Conservation (phyloP, 192 early-diverging fungal species). For the Phycomyces nitens region DNA sequence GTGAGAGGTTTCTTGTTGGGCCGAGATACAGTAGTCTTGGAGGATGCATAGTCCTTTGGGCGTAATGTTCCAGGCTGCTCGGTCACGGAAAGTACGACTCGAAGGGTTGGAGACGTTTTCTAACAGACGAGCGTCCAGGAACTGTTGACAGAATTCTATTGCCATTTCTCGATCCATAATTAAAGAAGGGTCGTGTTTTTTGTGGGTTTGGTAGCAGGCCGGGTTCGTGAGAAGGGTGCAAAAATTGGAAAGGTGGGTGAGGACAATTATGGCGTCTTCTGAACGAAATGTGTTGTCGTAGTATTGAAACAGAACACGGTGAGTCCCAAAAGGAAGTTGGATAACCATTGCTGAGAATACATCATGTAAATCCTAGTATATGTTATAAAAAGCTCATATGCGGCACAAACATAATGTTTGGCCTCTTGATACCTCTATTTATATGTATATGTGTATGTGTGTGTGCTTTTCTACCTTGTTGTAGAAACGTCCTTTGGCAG, state of each 20-base stretch:
- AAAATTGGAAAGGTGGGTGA: constrained; percentile 35
- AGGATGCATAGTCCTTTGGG: constrained; percentile 45
- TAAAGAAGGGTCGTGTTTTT: constrained; percentile 35
- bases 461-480: too few species aligned
- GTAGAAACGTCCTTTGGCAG: too few species aligned
- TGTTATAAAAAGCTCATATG: too few species aligned
- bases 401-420: too few species aligned
- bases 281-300: constrained; percentile 49
- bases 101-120: constrained; percentile 36
- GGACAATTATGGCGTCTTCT: constrained; percentile 41
- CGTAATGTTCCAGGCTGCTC: constrained; percentile 39
- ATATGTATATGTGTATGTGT: too few species aligned
- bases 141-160: constrained; percentile 41
- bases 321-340: constrained; percentile 41
- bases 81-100: constrained; percentile 41
- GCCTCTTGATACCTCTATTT: too few species aligned
- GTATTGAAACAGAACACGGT: constrained; percentile 40
- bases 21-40: not conserved
- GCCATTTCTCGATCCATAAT: constrained; percentile 48
- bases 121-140: constrained; percentile 49
- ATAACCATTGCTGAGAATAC: constrained; percentile 48
- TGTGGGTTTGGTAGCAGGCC: constrained; percentile 35
- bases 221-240: constrained; percentile 29
- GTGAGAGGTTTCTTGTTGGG: too few species aligned
- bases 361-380: constrained; percentile 45